Conservation (phyloP, 1,139 yeast genomes). For the Magnusiomyces sp. region DNA sequence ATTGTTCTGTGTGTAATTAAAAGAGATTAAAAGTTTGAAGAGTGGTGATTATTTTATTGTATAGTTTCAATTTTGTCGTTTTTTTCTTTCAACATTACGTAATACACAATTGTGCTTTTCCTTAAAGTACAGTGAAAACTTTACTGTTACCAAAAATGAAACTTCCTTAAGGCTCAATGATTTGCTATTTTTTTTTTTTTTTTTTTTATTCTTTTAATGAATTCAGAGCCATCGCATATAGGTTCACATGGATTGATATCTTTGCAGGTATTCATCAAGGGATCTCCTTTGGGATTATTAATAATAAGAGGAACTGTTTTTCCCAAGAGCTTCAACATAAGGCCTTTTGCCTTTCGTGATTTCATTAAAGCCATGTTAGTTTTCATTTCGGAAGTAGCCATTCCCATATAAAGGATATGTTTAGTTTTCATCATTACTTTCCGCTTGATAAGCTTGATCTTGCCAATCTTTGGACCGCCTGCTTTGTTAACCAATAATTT, state of each 20-base stretch:
- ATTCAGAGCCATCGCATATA: too few species aligned
- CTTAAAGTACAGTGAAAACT: too few species aligned
- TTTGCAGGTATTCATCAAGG: neutral
- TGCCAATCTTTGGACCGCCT: slow-evolving; percentile 4
- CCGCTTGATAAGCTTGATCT: slow-evolving; percentile 3
- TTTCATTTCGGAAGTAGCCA: slow-evolving; percentile 4
- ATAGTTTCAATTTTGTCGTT: too few species aligned
- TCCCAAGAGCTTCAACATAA: neutral
- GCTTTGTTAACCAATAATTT: neutral
- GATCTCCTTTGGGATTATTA: slow-evolving; percentile 3
- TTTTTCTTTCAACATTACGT: too few species aligned
- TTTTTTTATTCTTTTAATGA: neutral
- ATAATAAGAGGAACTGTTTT: slow-evolving; percentile 1
- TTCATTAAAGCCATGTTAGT: slow-evolving; percentile 1
- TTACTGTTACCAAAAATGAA: too few species aligned
- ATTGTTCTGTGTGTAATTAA: too few species aligned
- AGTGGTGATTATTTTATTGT: too few species aligned
- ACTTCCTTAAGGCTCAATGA: too few species aligned
- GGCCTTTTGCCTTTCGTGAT: neutral
- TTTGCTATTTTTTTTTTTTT: neutral
- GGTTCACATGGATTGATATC: too few species aligned
- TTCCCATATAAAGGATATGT: slow-evolving; percentile 2
- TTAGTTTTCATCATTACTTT: slow-evolving; percentile 5
- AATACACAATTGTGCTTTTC: too few species aligned
- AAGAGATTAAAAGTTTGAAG: too few species aligned